Base-by-base conservation (phyloP, 768 basidiomycete genomes). In the Pleurotus salmoneostramineus region DNA sequence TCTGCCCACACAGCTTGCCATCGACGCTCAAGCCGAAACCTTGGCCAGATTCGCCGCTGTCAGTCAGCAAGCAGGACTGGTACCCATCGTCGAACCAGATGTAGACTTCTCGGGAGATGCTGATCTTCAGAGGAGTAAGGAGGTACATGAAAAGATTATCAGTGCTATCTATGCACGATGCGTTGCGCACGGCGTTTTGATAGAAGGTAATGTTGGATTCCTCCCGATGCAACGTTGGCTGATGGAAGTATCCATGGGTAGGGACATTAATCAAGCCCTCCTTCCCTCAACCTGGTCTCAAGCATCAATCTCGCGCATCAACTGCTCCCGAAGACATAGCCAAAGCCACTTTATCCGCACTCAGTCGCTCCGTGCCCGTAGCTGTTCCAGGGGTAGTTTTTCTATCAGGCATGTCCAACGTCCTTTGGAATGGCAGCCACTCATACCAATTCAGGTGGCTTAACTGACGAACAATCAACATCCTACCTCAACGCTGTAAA, bases 41-140 rank as follows among this genome's bases (percentile, higher is more conserved):
- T 65, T 82, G 14, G 77, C 77, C 2, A 73, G 75, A 50, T 83
- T 75, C 64, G 77, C 81, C 44, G 74, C 77, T 1, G 74, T 81
- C 57, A 82, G 77, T 63, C 79, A 81, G 61, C 72, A 80, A 64
- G 79, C 78, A 1, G 77, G 78, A 32, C 62, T 82, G 17, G 78
- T 81, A n/a, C 79, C 80, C 3, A 77, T 82, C 56, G 74, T 82
- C 5, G 80, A 82, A 62, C 81, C 78, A 10, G 81, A 82, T 61
- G 75, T 81, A 15, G 77, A 82, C 62, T 80, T 81, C 60, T 69
- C 72, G 27, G 79, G 70, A 34, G 79, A 82, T 44, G 77, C 79
- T 17, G 73, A 77, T 60, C 62, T 82, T 52, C 68, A 65, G 36
- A 69, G 77, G 60, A 81, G 78, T 57, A 71, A 71, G 0, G 75